Percentiles rank a stretch among this genome's conserved stretches.
phyloP scores from a whole-genome alignment of 2,329 filamentous ascomycete species.

The Pyrenophora tritici-repentis region DNA sequence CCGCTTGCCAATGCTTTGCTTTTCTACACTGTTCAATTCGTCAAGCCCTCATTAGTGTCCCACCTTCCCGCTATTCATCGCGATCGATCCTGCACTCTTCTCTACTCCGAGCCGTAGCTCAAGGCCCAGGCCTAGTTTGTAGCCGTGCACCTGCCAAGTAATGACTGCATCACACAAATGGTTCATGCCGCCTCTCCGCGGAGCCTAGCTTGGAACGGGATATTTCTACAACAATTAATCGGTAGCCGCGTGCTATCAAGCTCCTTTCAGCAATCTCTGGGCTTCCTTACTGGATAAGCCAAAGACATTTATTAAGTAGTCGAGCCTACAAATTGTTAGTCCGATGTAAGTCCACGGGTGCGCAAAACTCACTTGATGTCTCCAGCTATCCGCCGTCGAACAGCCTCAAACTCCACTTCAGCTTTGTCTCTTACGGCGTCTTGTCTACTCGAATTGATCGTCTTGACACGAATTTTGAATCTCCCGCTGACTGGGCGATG shows the following conservation, averaged over 20 bases:
- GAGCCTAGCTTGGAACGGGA: background rate
- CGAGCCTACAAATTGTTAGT: constrained; percentile 54
- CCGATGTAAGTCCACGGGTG: background rate
- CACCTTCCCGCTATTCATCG: constrained; percentile 12
- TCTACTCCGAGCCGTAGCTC: constrained; percentile 7
- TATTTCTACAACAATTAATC: background rate
- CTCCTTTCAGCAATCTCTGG: constrained; percentile 47
- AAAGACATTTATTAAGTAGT: constrained; percentile 68
- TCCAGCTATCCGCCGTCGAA: constrained; percentile 69
- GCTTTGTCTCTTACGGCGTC: constrained; percentile 72
- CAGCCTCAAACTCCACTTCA: constrained; percentile 73
- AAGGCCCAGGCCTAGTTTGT: constrained; percentile 1
- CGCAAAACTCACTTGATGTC: constrained; percentile 73
- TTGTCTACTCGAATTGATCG: constrained; percentile 70
- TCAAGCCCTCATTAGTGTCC: constrained; percentile 11
- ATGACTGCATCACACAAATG: constrained; percentile 5
- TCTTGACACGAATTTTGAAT: constrained; percentile 85
- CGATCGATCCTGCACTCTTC: constrained; percentile 10
- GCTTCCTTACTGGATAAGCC: constrained; percentile 62
- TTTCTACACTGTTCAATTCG: constrained; percentile 12
- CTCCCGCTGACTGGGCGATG: constrained; percentile 88
- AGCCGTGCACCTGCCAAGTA: constrained; percentile 2
- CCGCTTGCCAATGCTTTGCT: constrained; percentile 12
- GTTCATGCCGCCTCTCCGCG: background rate
- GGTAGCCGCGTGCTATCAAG: constrained; percentile 8